These are phyloP conservation scores for Raphidocelis subcapitata DNA, from an alignment of 139 green algal genomes.

Conservation along the genomic window DNA sequence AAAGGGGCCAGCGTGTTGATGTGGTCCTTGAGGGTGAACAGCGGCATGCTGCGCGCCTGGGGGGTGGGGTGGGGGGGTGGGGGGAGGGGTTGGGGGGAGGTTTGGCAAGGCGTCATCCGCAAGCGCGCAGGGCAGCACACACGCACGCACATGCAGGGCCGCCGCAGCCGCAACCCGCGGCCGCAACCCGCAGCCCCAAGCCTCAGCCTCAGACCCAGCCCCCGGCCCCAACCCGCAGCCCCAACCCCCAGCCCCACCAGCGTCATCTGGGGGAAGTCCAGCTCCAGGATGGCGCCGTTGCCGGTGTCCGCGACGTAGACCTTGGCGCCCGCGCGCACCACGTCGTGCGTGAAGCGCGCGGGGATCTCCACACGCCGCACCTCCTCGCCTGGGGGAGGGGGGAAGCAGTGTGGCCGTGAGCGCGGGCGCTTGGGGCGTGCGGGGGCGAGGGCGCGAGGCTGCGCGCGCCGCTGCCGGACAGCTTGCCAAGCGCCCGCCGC, in stretches of 20 bases:
- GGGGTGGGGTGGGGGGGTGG: neutral
- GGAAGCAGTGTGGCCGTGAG: neutral
- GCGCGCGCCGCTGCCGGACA: neutral
- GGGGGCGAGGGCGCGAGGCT: too few relatives aligned
- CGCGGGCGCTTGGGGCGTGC: neutral
- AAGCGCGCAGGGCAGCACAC: too few relatives aligned
- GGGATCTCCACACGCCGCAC: constrained; percentile 38
- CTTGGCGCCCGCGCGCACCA: constrained; percentile 37
- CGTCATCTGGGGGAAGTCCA: constrained; percentile 56
- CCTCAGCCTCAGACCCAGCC: neutral
- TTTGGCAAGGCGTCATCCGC: too few relatives aligned
- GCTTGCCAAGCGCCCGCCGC: too few relatives aligned
- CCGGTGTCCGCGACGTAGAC: constrained; percentile 73
- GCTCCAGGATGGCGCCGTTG: constrained; percentile 60
- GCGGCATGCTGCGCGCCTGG: constrained; percentile 41
- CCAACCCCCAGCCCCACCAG: too few relatives aligned
- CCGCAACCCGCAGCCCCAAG: too few relatives aligned
- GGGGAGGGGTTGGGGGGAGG: too few relatives aligned
- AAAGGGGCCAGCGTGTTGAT: constrained; percentile 73
- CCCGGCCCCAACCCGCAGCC: too few relatives aligned
- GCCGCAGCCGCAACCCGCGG: too few relatives aligned
- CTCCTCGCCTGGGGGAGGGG: constrained; percentile 38
- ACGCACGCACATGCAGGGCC: too few relatives aligned
- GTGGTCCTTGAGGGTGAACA: constrained; percentile 70
- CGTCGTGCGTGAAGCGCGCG: constrained; percentile 72